A percentile compares a stretch with the other conserved stretches of the same genome.
phyloP scores from a whole-genome alignment of 768 basidiomycete species.

The Russula griseocarnosa region DNA sequence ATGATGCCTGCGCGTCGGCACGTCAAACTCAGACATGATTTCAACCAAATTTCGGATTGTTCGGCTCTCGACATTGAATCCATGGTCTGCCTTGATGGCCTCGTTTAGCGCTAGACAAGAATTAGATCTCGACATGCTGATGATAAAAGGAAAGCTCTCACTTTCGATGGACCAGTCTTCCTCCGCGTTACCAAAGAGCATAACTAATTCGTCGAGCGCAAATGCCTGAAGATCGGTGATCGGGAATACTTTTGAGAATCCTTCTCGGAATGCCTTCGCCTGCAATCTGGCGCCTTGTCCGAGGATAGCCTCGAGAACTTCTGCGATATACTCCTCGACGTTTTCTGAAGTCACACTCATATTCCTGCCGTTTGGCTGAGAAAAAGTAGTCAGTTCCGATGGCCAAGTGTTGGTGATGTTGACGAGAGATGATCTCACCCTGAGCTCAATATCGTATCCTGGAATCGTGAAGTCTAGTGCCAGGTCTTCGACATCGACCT shows the following conservation, averaged over 20 bases:
- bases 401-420: background rate
- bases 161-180: constrained; percentile 96
- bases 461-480: constrained; percentile 95
- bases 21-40: constrained; percentile 79
- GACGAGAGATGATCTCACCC: constrained; percentile 43
- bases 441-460: constrained; percentile 90
- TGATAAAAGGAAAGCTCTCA: constrained; percentile 40
- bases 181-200: constrained; percentile 94
- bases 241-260: constrained; percentile 95
- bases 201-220: constrained; percentile 89
- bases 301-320: constrained; percentile 83
- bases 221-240: constrained; percentile 87
- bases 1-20: constrained; percentile 72
- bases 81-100: constrained; percentile 97
- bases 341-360: constrained; percentile 82
- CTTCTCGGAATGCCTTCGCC: constrained; percentile 88
- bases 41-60: constrained; percentile 85
- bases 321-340: constrained; percentile 83
- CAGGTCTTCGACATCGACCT: constrained; percentile 77
- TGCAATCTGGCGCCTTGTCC: constrained; percentile 74
- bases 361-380: constrained; percentile 72
- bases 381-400: constrained; percentile 10
- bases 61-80: constrained; percentile 92
- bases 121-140: constrained; percentile 22
- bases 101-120: constrained; percentile 68